phyloP scores from a whole-genome alignment of 768 basidiomycete species.

The Lyophyllum shimeji region DNA sequence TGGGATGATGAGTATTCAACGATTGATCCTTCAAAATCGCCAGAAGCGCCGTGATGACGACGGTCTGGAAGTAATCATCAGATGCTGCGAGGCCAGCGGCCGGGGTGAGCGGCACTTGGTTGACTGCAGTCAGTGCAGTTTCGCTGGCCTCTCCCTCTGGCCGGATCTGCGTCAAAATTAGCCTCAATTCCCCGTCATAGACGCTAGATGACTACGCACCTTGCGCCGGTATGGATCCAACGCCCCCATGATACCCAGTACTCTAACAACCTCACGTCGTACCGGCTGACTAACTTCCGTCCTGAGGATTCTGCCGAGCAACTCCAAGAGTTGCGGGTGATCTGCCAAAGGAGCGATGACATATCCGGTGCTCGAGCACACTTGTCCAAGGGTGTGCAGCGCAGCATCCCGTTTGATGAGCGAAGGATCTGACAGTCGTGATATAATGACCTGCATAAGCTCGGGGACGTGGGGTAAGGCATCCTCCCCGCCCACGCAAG shows the following conservation, averaged over 20 bases:
- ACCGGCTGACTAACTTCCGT: conserved; percentile 73
- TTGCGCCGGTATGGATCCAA: conserved; percentile 94
- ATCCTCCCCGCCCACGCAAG: conserved; percentile 92
- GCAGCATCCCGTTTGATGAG: conserved; percentile 91
- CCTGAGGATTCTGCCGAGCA: conserved; percentile 81
- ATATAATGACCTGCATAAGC: conserved; percentile 88
- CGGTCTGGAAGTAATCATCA: conserved; percentile 97
- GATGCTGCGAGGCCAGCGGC: conserved; percentile 61
- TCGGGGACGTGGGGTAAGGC: conserved; percentile 79
- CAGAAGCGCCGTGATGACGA: conserved; percentile 87
- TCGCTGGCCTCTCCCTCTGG: conserved; percentile 68
- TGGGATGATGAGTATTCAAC: conserved; percentile 83
- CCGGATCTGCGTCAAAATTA: conserved; percentile 41
- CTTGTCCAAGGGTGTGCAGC: conserved; percentile 89
- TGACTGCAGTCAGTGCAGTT: conserved; percentile 58
- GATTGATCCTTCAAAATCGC: conserved; percentile 88
- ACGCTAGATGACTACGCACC: conserved; percentile 43
- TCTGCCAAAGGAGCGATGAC: conserved; percentile 91
- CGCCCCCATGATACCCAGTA: conserved; percentile 94
- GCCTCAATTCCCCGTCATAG: conserved; percentile 8
- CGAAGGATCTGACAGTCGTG: conserved; percentile 87
- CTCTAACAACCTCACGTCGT: conserved; percentile 88
- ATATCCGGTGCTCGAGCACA: conserved; percentile 94
- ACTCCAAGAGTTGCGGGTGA: conserved; percentile 85
- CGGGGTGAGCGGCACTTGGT: conserved; percentile 68